Evolutionary conservation across 768 basidiomycete species (phyloP), one percentile per base, ranked within the genome.

Genomic region (Pleurotus cornucopiae): DNA sequence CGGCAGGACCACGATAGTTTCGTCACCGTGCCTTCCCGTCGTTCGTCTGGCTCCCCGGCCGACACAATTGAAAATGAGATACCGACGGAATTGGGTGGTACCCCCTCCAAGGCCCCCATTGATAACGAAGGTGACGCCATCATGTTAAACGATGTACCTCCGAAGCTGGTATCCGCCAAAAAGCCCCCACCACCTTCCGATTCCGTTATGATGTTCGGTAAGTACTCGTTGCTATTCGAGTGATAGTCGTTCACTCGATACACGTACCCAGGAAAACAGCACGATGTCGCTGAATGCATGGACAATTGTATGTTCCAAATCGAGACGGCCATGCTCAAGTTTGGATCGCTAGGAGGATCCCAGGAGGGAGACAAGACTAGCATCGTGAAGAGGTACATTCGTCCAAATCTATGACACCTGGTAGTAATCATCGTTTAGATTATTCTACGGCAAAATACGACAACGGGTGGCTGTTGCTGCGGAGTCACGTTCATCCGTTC

Each of bases 271-370:
- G 94, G 96, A 4, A 88, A 89, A 63, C 97, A 99, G 64, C 96
- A 99, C 65, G 97, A 99, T 67, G 95, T 98, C 11, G 88, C 96
- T 0, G 97, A 99, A 71, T 98, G 96, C 71, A 93, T 98, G 89
- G 96, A 98, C 71, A 98, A 98, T 64, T 95, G 95, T 74, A 89
- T 99, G 79, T 97, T 97, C 73, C 97, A 98, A 70, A 94, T 98
- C 49, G 97, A 99, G 70, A 89, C 92, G 3, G 94, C 94, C 1
- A 68, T 93, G 46, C 76, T 93, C 39, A 89, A 89, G 63, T 89
- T 94, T 58, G 82, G 82, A 49, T 78, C 71, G 3, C 63, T 76
- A 49, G 69, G 68, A 56, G 81, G 76, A 6, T 63, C 72, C 41
- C 71, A 71, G 38, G 75, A 67, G 7, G 68, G 72, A 39, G 83